Base-by-base conservation (phyloP, 805 yeast species). In the Candida awuae region DNA sequence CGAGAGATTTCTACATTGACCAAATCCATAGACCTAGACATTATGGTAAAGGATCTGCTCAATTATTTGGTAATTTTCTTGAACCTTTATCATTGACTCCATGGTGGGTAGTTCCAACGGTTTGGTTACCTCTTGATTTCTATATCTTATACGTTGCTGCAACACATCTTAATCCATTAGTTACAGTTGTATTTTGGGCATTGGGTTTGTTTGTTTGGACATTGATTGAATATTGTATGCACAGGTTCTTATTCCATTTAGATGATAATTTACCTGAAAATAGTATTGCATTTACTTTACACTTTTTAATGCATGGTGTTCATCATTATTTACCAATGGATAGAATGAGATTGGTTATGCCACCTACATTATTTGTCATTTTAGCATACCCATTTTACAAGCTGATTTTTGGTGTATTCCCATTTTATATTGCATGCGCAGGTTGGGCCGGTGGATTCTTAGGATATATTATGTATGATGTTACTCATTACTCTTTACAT, bases 291-390 rank as follows among this genome's bases (percentile, higher is more conserved):
- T 79, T 83, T 53, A 75, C 95, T 1, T 42, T 87, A 31, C 99
- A 92, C 62, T 92, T 92, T 69, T 61, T 87, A 42, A 68, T 90
- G 49, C 99, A 92, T 54, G 99, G 99, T 41, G 82, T 88, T 37
- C 99, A 92, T 61, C 99, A 92, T 62, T 92, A 84, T 61, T 71
- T 92, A 50, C 99, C 99, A 47, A 92, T 94, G 98, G 99, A 92
- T 66, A 75, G 75, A 44, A 68, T 76, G 59, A 77, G 99, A 58
- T 73, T 92, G 53, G 99, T 92, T 27, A 82, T 92, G 84, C 99
- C 99, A 3, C 99, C 99, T 35, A 70, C 97, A 0, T 66, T 92
- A 55, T 80, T 90, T 47, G 46, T 80, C 13, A 62, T 73, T 3
- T 65, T 92, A 46, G 78, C 86, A 35, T 73, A 70, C 29, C 99